Conservation (phyloP, 2,329 filamentous ascomycete genomes). For the Aspergillus piperis region DNA sequence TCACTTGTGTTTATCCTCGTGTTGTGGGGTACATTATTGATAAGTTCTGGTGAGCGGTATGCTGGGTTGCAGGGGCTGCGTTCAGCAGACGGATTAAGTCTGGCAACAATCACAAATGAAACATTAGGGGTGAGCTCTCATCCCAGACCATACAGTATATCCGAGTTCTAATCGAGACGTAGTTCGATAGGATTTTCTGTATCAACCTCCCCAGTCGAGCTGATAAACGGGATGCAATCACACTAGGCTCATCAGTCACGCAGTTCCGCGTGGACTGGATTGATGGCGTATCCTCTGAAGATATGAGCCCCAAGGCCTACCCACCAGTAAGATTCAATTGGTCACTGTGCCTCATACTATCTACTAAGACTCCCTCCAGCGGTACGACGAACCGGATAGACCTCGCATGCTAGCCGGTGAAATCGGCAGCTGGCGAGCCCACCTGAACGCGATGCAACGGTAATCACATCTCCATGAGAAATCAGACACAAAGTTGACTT, state of each 20-base stretch:
- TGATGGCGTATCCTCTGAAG: conserved; percentile 1
- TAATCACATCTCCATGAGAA: not conserved
- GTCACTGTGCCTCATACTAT: not conserved
- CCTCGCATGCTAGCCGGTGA: not conserved
- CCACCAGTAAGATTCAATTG: not conserved
- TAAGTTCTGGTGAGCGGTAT: not conserved
- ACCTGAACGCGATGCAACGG: conserved; percentile 5
- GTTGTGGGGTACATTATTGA: not conserved
- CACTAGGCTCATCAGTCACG: conserved; percentile 5
- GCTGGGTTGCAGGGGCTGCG: not conserved
- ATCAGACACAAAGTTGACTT: not conserved
- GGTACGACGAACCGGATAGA: not conserved
- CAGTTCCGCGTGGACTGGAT: conserved; percentile 9
- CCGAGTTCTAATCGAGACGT: not conserved
- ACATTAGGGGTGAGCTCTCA: not conserved
- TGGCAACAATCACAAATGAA: not conserved
- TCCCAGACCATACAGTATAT: not conserved
- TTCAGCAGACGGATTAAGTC: not conserved
- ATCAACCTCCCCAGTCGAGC: conserved; percentile 6
- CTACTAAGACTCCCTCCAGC: not conserved
- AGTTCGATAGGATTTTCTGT: conserved; percentile 5
- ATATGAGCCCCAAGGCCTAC: conserved; percentile 3
- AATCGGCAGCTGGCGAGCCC: conserved; percentile 8
- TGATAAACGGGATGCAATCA: conserved; percentile 8
- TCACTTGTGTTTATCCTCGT: not conserved